Conservation (phyloP, 2,329 filamentous ascomycete species). For the Claviceps monticola region DNA sequence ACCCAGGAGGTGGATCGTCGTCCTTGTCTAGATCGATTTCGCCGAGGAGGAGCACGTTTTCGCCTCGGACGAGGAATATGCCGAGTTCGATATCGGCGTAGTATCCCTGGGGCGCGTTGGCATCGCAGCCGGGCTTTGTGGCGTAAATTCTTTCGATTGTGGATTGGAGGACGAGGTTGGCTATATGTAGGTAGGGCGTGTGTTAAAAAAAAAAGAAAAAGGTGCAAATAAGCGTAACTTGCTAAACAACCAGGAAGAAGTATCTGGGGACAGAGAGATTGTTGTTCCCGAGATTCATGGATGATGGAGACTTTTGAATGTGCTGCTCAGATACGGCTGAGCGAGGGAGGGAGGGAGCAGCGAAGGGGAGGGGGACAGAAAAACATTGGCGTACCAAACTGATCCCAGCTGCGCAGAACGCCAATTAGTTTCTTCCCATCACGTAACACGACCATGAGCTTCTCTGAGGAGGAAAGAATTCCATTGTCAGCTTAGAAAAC, state of each 20-base stretch:
- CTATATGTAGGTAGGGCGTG: conserved; percentile 28
- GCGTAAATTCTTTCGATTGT: conserved; percentile 82
- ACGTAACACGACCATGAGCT: conserved; percentile 79
- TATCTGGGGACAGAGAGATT: neutral
- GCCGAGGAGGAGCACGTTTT: conserved; percentile 91
- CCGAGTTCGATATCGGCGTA: conserved; percentile 80
- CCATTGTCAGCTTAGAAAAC: conserved; percentile 10
- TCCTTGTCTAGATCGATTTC: conserved; percentile 97
- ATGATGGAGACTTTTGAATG: neutral
- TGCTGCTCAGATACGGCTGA: no score
- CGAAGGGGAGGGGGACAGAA: neutral
- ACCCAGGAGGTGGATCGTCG: conserved; percentile 69
- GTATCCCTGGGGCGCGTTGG: conserved; percentile 29
- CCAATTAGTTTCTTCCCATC: conserved; percentile 92
- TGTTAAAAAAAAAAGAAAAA: neutral
- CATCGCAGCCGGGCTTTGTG: conserved; percentile 26
- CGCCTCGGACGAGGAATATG: conserved; percentile 82
- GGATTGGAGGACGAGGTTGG: conserved; percentile 88
- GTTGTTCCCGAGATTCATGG: neutral
- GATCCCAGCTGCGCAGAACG: conserved; percentile 89
- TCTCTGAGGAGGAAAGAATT: conserved; percentile 48
- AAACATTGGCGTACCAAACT: conserved; percentile 54
- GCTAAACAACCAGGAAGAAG: no score
- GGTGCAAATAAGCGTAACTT: neutral
- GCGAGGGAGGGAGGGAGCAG: no score